These are phyloP conservation scores for Quercus wislizeni DNA, from an alignment of 306 rosid genomes.

Conservation along the genomic window DNA sequence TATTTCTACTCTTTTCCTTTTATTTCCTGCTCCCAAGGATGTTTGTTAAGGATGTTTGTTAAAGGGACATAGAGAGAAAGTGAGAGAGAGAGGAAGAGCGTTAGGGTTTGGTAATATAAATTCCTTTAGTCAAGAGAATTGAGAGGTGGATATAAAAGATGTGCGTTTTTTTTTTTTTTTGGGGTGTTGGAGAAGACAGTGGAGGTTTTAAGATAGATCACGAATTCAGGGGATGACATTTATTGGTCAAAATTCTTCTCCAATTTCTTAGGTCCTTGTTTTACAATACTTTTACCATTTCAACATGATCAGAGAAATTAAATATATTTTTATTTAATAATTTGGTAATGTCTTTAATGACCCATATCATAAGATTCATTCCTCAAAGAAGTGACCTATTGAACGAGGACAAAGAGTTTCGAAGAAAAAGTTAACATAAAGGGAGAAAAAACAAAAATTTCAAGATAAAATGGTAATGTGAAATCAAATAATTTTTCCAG, in stretches of 20 bases:
- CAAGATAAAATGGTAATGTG: no score
- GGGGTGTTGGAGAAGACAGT: not conserved
- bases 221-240: not conserved
- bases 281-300: not conserved
- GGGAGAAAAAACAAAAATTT: no score
- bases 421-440: no score
- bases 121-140: conserved; percentile 2
- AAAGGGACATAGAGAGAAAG: no score
- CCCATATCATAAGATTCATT: no score
- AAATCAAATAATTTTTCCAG: no score
- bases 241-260: not conserved
- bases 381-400: no score
- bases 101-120: not conserved
- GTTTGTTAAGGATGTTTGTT: not conserved
- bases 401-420: no score
- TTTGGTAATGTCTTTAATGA: no score
- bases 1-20: conserved; percentile 5
- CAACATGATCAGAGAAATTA: not conserved
- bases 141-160: conserved; percentile 15
- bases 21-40: not conserved
- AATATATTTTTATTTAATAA: no score
- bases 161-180: not conserved
- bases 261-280: not conserved
- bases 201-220: not conserved
- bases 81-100: conserved; percentile 23